A percentile compares a stretch with the other conserved stretches of the same genome.
phyloP scores from a whole-genome alignment of 192 early-diverging fungal genomes.

The Backusella liffmaniae region DNA sequence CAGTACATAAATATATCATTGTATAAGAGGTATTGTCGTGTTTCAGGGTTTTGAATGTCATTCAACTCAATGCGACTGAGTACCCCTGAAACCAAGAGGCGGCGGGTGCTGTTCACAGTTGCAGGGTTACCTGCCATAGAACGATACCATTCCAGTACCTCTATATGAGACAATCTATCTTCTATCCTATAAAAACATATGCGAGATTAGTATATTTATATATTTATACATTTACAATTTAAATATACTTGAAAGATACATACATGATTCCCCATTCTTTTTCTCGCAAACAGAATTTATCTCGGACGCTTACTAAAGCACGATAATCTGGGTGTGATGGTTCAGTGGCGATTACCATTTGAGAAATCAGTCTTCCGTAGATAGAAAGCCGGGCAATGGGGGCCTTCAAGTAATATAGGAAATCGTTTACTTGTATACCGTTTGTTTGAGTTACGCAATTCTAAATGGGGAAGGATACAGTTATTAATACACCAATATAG shows the following conservation, averaged over 20 bases:
- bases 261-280: slow-evolving; percentile 6
- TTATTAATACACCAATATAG: not conserved
- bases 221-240: not conserved
- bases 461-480: not conserved
- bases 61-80: not conserved
- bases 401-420: not conserved
- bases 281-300: slow-evolving; percentile 5
- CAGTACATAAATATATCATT: slow-evolving; percentile 10
- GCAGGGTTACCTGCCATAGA: not conserved
- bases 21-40: not conserved
- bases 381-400: not conserved
- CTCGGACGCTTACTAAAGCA: not conserved
- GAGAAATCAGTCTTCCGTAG: not conserved
- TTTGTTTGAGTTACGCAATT: not conserved
- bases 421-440: not conserved
- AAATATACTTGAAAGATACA: not conserved
- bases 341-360: not conserved
- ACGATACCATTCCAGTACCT: not conserved
- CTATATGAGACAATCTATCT: not conserved
- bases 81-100: not conserved
- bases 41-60: not conserved
- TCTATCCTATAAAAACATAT: not conserved
- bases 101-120: not conserved
- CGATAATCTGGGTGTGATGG: slow-evolving; percentile 16
- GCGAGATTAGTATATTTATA: not conserved